A percentile compares a stretch with the other conserved stretches of the same genome.
Evolutionary conservation across 148 eudicot genomes (phyloP).

Genomic region (Heliosperma pusillum): DNA sequence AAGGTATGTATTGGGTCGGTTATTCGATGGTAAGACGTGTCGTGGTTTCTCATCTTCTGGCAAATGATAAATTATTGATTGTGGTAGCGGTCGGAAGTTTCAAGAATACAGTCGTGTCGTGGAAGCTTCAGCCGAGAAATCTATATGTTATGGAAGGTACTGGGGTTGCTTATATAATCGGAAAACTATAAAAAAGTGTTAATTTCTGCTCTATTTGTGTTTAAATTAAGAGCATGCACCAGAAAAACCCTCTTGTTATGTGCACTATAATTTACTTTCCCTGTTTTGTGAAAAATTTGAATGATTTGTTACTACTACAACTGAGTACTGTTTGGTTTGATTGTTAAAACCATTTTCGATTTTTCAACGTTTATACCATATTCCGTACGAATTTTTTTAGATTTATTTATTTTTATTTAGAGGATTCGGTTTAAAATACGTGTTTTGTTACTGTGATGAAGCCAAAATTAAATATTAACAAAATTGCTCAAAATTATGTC

Average conservation of each 20-base stretch:
- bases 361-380: no score
- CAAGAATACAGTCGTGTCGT: neutral
- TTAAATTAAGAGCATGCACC: neutral
- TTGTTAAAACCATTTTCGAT: no score
- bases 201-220: neutral
- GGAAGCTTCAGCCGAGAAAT: slow-evolving; percentile 14
- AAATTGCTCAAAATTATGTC: no score
- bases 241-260: neutral
- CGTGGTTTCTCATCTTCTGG: neutral
- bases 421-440: no score
- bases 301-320: neutral
- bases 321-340: neutral
- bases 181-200: neutral
- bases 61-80: neutral
- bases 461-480: no score
- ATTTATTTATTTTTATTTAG: no score
- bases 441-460: no score
- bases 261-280: neutral
- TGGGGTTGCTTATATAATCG: slow-evolving; percentile 14
- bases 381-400: no score
- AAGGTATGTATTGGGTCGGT: slow-evolving; percentile 16
- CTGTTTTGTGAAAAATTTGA: neutral
- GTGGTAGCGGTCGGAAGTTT: neutral
- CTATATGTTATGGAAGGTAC: neutral
- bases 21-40: slow-evolving; percentile 13